These are phyloP conservation scores for Aspergillus avenaceus DNA, from an alignment of 495 filamentous ascomycete species.

Conservation along the genomic window DNA sequence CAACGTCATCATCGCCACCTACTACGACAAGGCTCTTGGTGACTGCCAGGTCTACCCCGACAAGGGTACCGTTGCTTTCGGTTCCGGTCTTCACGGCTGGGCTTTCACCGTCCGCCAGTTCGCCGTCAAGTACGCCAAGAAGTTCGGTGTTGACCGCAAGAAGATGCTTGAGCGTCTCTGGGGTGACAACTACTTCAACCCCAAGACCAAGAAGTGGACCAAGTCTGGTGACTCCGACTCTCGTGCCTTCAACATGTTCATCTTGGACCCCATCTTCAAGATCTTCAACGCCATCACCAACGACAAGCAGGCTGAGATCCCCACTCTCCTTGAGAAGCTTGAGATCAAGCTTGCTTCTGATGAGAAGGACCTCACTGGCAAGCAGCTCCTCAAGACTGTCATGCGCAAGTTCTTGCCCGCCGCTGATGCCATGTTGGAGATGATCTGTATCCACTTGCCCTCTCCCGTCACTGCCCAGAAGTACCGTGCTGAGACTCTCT, in stretches of 20 bases:
- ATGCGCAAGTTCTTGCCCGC: constrained; percentile 99
- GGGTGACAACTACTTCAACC: constrained; percentile 99
- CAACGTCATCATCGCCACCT: constrained; percentile 99
- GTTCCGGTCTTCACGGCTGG: constrained; percentile 99
- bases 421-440: constrained; percentile 97
- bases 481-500: constrained; percentile 98
- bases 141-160: constrained; percentile 97
- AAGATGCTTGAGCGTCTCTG: constrained; percentile 99
- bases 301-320: constrained; percentile 94
- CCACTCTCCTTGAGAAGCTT: constrained; percentile 80
- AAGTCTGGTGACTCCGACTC: constrained; percentile 62
- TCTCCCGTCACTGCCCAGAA: constrained; percentile 94
- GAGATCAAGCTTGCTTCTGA: constrained; percentile 81
- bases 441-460: constrained; percentile 99
- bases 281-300: constrained; percentile 95
- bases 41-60: constrained; percentile 98
- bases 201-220: constrained; percentile 99
- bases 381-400: constrained; percentile 91
- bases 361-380: constrained; percentile 93
- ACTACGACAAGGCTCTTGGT: constrained; percentile 94
- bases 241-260: constrained; percentile 99
- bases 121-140: constrained; percentile 94
- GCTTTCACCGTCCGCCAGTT: constrained; percentile 99
- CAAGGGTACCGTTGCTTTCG: constrained; percentile 95
- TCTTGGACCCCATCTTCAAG: constrained; percentile 98